Evolutionary conservation across 441 rosid genomes (phyloP).

Genomic region (Adansonia gregorii): DNA sequence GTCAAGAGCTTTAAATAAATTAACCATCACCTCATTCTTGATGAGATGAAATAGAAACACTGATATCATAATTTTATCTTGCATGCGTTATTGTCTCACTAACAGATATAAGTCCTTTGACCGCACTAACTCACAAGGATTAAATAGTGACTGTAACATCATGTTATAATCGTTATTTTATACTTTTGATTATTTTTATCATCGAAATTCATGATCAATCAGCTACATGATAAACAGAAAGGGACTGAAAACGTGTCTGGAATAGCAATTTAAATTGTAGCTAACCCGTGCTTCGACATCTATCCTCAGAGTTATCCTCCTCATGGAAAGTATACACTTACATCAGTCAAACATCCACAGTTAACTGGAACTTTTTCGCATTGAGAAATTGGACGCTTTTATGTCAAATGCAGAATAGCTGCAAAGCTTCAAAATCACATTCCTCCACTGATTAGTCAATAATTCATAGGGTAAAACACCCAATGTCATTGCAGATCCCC

Average conservation of each 20-base stretch:
- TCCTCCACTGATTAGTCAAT: constrained; percentile 65
- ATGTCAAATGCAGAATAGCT: constrained; percentile 82
- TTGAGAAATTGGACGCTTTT: constrained; percentile 13
- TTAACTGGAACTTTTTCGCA: constrained; percentile 18
- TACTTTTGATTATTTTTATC: too few relatives aligned
- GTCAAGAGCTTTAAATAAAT: constrained; percentile 79
- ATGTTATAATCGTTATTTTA: too few relatives aligned
- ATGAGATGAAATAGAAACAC: constrained; percentile 58
- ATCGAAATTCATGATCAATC: too few relatives aligned
- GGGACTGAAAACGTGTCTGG: too few relatives aligned
- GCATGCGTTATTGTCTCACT: constrained; percentile 72
- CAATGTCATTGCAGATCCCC: constrained; percentile 88
- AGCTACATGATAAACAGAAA: too few relatives aligned
- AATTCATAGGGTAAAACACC: constrained; percentile 80
- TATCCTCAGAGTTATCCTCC: constrained; percentile 86
- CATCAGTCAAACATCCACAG: constrained; percentile 28
- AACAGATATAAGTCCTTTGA: constrained; percentile 81
- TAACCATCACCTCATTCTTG: constrained; percentile 77
- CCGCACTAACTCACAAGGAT: constrained; percentile 56
- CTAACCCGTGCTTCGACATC: constrained; percentile 80
- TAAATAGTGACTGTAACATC: too few relatives aligned
- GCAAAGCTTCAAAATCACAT: constrained; percentile 75
- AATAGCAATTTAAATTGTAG: too few relatives aligned
- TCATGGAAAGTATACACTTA: constrained; percentile 29
- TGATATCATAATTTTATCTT: constrained; percentile 37